phyloP scores from a whole-genome alignment of 768 basidiomycete genomes.

The Obba rivulosa region DNA sequence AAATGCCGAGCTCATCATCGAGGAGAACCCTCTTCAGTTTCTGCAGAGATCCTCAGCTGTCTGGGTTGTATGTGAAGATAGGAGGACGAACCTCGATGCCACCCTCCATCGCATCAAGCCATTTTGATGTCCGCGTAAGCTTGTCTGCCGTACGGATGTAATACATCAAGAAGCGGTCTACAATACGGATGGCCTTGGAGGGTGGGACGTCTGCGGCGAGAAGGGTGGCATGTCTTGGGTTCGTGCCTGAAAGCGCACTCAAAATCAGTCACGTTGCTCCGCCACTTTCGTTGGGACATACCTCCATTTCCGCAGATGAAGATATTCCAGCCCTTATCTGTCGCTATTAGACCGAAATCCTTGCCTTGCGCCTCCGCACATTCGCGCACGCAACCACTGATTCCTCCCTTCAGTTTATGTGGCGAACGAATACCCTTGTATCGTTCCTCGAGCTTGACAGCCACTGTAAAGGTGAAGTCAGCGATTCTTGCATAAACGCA shows the following conservation, averaged over 20 bases:
- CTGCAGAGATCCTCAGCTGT: slow-evolving; percentile 19
- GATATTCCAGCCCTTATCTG: slow-evolving; percentile 77
- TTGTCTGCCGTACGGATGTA: slow-evolving; percentile 73
- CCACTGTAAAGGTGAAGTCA: slow-evolving; percentile 32
- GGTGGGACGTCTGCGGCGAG: slow-evolving; percentile 66
- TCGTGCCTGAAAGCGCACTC: slow-evolving; percentile 9
- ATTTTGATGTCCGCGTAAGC: slow-evolving; percentile 66
- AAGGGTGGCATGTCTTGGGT: slow-evolving; percentile 52
- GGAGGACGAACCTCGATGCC: slow-evolving; percentile 48
- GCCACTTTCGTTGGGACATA: slow-evolving; percentile 10
- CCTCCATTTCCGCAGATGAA: slow-evolving; percentile 74
- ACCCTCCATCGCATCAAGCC: slow-evolving; percentile 67
- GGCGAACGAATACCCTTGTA: slow-evolving; percentile 66
- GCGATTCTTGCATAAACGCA: neutral
- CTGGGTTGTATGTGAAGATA: neutral
- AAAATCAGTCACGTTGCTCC: neutral
- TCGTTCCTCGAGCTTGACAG: slow-evolving; percentile 64
- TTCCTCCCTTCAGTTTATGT: slow-evolving; percentile 76
- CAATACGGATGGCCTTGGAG: slow-evolving; percentile 51
- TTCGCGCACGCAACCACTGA: slow-evolving; percentile 69
- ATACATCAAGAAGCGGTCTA: slow-evolving; percentile 61
- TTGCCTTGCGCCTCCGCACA: slow-evolving; percentile 74
- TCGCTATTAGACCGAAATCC: slow-evolving; percentile 74
- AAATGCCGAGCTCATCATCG: slow-evolving; percentile 70
- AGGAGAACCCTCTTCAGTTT: slow-evolving; percentile 60